Evolutionary conservation across 2,329 filamentous ascomycete species (phyloP).

Genomic region (Fusarium sp.): DNA sequence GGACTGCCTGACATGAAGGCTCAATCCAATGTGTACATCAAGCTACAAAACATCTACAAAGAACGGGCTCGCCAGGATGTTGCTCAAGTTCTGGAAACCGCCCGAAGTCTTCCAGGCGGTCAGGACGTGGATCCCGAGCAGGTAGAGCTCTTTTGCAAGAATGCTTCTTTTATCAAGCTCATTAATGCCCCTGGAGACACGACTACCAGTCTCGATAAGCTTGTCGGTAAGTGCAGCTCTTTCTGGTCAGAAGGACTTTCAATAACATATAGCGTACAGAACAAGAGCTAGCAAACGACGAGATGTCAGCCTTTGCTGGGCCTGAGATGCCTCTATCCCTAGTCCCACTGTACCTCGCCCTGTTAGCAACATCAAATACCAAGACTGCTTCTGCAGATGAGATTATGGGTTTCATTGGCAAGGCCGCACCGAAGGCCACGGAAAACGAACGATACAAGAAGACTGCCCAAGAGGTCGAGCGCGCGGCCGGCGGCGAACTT

Average conservation of each 20-base stretch:
- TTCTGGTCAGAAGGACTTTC: not conserved
- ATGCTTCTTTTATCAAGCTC: constrained; percentile 90
- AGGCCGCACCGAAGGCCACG: constrained; percentile 57
- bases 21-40: constrained; percentile 86
- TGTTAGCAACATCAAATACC: constrained; percentile 62
- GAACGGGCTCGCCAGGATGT: constrained; percentile 82
- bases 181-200: constrained; percentile 66
- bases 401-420: constrained; percentile 59
- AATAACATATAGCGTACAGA: constrained; percentile 49
- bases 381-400: constrained; percentile 58
- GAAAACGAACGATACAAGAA: constrained; percentile 60
- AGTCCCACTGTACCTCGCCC: constrained; percentile 74
- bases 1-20: constrained; percentile 98
- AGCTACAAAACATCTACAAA: constrained; percentile 93
- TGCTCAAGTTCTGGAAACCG: constrained; percentile 74
- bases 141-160: constrained; percentile 94
- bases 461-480: constrained; percentile 72
- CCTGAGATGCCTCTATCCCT: constrained; percentile 66
- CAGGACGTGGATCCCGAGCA: constrained; percentile 72
- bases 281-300: constrained; percentile 63
- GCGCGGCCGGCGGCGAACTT: constrained; percentile 84
- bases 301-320: constrained; percentile 57
- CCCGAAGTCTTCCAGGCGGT: constrained; percentile 62
- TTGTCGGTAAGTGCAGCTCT: constrained; percentile 60
- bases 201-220: constrained; percentile 59